Evolutionary conservation across 352 stramenopile species (phyloP).

Genomic region (Albugo laibachii): DNA sequence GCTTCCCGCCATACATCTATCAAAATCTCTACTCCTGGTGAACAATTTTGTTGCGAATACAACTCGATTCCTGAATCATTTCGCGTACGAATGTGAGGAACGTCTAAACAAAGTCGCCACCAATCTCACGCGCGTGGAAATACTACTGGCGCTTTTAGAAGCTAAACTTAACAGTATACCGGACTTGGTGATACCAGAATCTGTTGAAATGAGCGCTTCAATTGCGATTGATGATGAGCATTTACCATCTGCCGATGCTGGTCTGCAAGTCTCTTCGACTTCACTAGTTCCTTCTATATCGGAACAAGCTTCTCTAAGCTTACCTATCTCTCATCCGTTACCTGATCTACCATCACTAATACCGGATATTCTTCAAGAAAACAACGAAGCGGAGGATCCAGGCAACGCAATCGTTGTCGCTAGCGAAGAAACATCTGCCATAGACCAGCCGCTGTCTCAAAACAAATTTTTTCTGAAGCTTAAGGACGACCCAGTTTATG

Average conservation of each 20-base stretch:
- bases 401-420: slow-evolving; percentile 13
- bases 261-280: slow-evolving; percentile 28
- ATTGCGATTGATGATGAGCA: slow-evolving; percentile 11
- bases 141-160: slow-evolving; percentile 65
- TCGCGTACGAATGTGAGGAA: slow-evolving; percentile 66
- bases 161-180: slow-evolving; percentile 73
- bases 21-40: slow-evolving; percentile 63
- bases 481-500: slow-evolving; percentile 58
- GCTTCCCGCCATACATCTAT: slow-evolving; percentile 41
- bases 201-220: slow-evolving; percentile 21
- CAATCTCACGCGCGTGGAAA: slow-evolving; percentile 65
- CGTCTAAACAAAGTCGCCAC: slow-evolving; percentile 44
- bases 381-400: slow-evolving; percentile 8
- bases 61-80: slow-evolving; percentile 74
- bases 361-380: slow-evolving; percentile 3
- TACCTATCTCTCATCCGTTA: no score
- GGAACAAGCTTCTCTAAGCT: no score
- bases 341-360: slow-evolving; percentile 14
- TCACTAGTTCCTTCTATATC: slow-evolving; percentile 2
- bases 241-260: slow-evolving; percentile 3
- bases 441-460: slow-evolving; percentile 5
- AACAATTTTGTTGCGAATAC: slow-evolving; percentile 80
- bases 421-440: slow-evolving; percentile 11
- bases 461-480: slow-evolving; percentile 37
- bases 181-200: slow-evolving; percentile 48